Base-by-base conservation (phyloP, 768 basidiomycete genomes). In the Mycena kentingensis region DNA sequence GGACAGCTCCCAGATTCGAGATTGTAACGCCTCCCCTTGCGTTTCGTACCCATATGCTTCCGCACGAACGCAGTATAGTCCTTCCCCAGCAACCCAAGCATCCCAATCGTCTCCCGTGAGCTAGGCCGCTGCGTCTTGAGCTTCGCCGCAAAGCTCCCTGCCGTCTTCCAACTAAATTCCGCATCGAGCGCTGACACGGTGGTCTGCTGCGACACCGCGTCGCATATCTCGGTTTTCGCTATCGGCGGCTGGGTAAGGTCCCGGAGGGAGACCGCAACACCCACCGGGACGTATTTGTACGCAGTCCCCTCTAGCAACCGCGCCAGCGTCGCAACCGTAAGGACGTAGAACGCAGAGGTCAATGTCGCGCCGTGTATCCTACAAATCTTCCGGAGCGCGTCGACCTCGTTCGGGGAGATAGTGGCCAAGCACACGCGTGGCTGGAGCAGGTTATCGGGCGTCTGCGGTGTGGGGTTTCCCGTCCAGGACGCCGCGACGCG, bases 1-100 rank as follows among this genome's bases (percentile, higher is more conserved):
- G 44, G 24, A 73, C 69, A 4, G 54, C 59, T 13, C 75, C 74
- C 13, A 72, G 45, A 57, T 77, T 77, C n/a, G 75, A 76, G 11
- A 76, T 45, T 53, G 70, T 69, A 16, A 77, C 46, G 27, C 66
- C 67, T 16, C 16, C 58, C 5, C 25, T 13, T 10, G 8, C 52
- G 52, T 34, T 54, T 54, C 18, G 5, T 6, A 2, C 46, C 52
- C 6, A 54, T 29, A 31, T 35, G 22, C 2, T 31, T 25, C 10
- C 21, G 22, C 39, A 48, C 43, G 19, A 19, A 43, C 8, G 5
- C n/a, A 2, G 28, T 18, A 21, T 26, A 49, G 12, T 29, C 13
- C 10, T 41, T 25, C 22, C 31, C 41, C 41, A 42, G 21, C 12
- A 24, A 49, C 15, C 31, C 5, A 10, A 48, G 1, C 22, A 54